Percentiles rank a stretch among this genome's conserved stretches.
phyloP scores from a whole-genome alignment of 202 grass and related monocot species.

The Sporobolus alterniflorus region DNA sequence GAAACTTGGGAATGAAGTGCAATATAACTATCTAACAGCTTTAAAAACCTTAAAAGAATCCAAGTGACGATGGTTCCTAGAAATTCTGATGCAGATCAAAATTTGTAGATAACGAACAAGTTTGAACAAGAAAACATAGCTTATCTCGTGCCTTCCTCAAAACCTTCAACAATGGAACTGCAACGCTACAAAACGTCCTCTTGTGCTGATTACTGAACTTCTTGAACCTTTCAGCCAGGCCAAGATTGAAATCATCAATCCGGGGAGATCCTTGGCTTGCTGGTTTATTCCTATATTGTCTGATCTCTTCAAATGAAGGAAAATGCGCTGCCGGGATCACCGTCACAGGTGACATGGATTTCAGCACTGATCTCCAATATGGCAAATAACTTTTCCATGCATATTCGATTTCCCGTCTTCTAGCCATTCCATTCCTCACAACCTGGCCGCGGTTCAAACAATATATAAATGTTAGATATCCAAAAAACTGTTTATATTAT shows the following conservation, averaged over 20 bases:
- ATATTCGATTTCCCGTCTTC: not conserved
- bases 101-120: not conserved
- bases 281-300: not conserved
- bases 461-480: not conserved
- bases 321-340: not conserved
- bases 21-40: not conserved
- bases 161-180: constrained; percentile 21
- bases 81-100: not conserved
- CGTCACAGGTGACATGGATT: not conserved
- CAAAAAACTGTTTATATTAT: not conserved
- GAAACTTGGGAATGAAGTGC: not conserved
- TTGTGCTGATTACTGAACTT: not conserved
- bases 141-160: constrained; percentile 12
- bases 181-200: constrained; percentile 12
- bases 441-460: not conserved
- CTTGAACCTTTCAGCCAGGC: not conserved
- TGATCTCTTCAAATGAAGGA: not conserved
- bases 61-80: not conserved
- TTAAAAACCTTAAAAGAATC: not conserved
- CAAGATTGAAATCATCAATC: not conserved
- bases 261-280: not conserved
- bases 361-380: constrained; percentile 15
- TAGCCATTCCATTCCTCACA: not conserved
- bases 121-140: not conserved
- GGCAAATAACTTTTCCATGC: constrained; percentile 9